Percentiles rank a stretch among this genome's conserved stretches.
phyloP scores from a whole-genome alignment of 1,284 basidiomycete genomes.

The Papiliotrema terrestris region DNA sequence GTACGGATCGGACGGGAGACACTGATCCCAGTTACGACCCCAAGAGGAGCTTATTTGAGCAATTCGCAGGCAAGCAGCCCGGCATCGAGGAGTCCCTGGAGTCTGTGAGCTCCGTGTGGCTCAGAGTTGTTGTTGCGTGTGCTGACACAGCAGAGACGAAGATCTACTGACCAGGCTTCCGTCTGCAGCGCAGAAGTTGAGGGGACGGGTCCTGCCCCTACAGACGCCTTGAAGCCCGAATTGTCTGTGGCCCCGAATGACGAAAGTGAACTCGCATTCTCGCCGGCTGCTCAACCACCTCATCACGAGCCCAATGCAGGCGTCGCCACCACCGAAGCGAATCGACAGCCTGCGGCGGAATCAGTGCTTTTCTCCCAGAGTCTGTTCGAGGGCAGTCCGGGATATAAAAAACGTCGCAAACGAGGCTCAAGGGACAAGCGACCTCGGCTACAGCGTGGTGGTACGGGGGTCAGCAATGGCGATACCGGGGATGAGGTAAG shows the following conservation, averaged over 20 bases:
- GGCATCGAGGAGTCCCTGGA: slow-evolving; percentile 33
- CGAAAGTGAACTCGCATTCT: background rate
- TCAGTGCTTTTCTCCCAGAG: slow-evolving; percentile 43
- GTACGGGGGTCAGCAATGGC: no score
- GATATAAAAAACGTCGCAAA: slow-evolving; percentile 74
- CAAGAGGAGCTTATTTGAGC: slow-evolving; percentile 77
- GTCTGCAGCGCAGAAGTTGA: background rate
- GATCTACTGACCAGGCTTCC: background rate
- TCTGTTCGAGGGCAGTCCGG: slow-evolving; percentile 74
- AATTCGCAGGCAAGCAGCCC: slow-evolving; percentile 57
- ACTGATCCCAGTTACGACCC: slow-evolving; percentile 68
- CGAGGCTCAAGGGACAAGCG: slow-evolving; percentile 10
- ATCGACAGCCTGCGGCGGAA: slow-evolving; percentile 1
- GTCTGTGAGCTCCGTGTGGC: no score
- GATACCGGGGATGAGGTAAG: no score
- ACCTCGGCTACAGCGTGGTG: slow-evolving; percentile 7
- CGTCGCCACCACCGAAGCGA: background rate
- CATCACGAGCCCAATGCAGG: background rate
- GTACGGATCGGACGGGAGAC: slow-evolving; percentile 1
- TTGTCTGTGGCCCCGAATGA: background rate
- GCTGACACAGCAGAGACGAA: background rate
- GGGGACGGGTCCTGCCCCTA: background rate
- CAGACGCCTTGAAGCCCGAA: background rate
- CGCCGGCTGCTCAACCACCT: background rate
- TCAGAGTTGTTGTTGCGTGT: no score